Conservation (phyloP, 2,329 filamentous ascomycete species). For the Bipolaris gigantea region DNA sequence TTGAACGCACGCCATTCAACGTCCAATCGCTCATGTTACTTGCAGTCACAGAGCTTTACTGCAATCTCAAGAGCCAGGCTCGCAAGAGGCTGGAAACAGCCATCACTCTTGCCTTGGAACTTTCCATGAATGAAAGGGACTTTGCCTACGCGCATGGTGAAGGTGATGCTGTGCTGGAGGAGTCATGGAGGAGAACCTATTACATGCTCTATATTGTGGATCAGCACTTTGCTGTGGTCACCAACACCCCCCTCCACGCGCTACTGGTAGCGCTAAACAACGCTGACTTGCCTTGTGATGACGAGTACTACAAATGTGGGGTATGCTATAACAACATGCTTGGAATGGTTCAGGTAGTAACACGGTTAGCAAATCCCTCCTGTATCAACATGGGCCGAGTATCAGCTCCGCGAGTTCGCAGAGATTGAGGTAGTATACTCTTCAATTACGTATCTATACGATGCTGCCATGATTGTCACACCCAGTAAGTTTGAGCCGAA, state of each 20-base stretch:
- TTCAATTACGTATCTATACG: slow-evolving; percentile 79
- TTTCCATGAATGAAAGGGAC: slow-evolving; percentile 73
- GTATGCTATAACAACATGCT: slow-evolving; percentile 23
- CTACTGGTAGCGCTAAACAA: slow-evolving; percentile 66
- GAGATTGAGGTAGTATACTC: slow-evolving; percentile 74
- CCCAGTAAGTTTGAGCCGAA: slow-evolving; percentile 52
- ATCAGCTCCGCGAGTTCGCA: slow-evolving; percentile 73
- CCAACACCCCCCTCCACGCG: slow-evolving; percentile 67
- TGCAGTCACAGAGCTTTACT: slow-evolving; percentile 76
- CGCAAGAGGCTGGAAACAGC: slow-evolving; percentile 67
- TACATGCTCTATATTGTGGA: slow-evolving; percentile 79
- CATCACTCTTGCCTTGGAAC: slow-evolving; percentile 70
- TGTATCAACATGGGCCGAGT: slow-evolving; percentile 63
- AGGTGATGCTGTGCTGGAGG: slow-evolving; percentile 69
- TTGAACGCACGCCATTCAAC: slow-evolving; percentile 52
- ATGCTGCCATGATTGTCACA: slow-evolving; percentile 69
- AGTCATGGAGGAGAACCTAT: slow-evolving; percentile 86
- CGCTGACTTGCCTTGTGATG: slow-evolving; percentile 78
- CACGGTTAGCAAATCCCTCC: slow-evolving; percentile 35
- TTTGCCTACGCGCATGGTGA: slow-evolving; percentile 67
- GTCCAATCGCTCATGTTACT: slow-evolving; percentile 78
- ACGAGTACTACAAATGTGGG: slow-evolving; percentile 61
- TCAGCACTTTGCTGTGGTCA: slow-evolving; percentile 78
- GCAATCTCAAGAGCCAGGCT: slow-evolving; percentile 68
- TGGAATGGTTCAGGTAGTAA: neutral